Percentiles rank a stretch among this genome's conserved stretches.
phyloP scores from a whole-genome alignment of 768 basidiomycete species.

The Phylloporus sp. region DNA sequence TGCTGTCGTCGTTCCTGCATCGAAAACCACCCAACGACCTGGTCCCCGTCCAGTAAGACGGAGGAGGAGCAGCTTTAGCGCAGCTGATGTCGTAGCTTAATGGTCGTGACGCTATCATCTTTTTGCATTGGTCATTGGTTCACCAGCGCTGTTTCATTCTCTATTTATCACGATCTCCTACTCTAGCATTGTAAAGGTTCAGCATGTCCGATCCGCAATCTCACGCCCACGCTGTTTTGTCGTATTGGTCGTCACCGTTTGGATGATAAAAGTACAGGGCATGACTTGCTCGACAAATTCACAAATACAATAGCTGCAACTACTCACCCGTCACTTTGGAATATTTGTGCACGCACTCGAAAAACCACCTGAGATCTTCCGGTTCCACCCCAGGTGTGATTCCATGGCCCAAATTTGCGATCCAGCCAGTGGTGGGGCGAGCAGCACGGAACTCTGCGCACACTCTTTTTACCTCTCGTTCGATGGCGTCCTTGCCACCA shows the following conservation, averaged over 20 bases:
- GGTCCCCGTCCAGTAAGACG: constrained; percentile 68
- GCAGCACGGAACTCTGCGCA: constrained; percentile 60
- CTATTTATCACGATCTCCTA: constrained; percentile 27
- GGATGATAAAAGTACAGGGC: constrained; percentile 9
- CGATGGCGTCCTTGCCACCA: constrained; percentile 83
- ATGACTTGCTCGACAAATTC: constrained; percentile 1
- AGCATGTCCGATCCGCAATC: constrained; percentile 17
- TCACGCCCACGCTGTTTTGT: constrained; percentile 14
- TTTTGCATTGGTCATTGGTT: constrained; percentile 12
- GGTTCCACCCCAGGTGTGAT: constrained; percentile 95
- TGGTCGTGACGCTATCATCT: constrained; percentile 3
- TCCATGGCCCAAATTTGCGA: constrained; percentile 94
- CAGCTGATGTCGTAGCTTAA: constrained; percentile 79
- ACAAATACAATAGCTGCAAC: not conserved
- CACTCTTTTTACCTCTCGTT: constrained; percentile 79
- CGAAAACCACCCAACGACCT: constrained; percentile 65
- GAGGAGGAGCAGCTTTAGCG: constrained; percentile 82
- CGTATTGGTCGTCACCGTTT: constrained; percentile 15
- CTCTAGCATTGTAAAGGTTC: constrained; percentile 28
- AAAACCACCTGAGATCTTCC: constrained; percentile 87
- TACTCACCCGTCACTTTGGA: constrained; percentile 35
- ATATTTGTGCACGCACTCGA: constrained; percentile 84
- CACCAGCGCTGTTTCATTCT: constrained; percentile 1
- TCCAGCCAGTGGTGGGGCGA: constrained; percentile 70
- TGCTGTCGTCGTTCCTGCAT: constrained; percentile 65